Conservation (phyloP, 2,329 filamentous ascomycete species). For the Pseudocercospora pini-densiflorae region DNA sequence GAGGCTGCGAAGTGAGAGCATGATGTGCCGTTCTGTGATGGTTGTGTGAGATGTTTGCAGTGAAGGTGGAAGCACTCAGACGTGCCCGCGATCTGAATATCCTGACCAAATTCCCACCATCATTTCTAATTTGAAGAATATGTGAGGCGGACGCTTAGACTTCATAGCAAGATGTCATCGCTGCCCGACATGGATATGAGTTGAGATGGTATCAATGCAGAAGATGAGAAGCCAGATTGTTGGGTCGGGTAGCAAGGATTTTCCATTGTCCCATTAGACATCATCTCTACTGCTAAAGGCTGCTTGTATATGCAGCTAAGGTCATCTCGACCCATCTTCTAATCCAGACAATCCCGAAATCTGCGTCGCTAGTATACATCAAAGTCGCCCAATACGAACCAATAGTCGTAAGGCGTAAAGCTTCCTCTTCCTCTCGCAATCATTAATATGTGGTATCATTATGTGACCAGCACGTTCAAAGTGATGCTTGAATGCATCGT, state of each 20-base stretch:
- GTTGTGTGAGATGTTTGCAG: not conserved
- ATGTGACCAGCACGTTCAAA: conserved; percentile 19
- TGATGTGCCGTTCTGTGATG: not conserved
- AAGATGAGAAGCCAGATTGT: not conserved
- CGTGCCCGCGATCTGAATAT: no score
- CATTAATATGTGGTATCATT: conserved; percentile 19
- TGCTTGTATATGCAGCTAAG: not conserved
- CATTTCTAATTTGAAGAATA: not conserved
- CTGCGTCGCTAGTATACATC: not conserved
- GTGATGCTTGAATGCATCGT: conserved; percentile 4
- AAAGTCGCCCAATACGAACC: not conserved
- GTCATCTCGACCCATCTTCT: not conserved
- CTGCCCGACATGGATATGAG: not conserved
- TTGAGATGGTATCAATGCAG: not conserved
- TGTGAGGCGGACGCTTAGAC: not conserved
- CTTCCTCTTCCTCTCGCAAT: conserved; percentile 10
- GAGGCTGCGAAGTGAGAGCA: not conserved
- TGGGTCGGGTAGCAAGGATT: not conserved
- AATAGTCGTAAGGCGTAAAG: not conserved
- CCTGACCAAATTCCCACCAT: no score
- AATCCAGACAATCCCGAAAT: not conserved
- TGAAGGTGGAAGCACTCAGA: no score
- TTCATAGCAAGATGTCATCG: not conserved
- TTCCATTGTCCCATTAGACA: not conserved
- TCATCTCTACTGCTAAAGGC: conserved; percentile 6